A percentile compares a stretch with the other conserved stretches of the same genome.
Evolutionary conservation across 352 stramenopile species (phyloP).

Genomic region (Pilasporangium apinafurcum): DNA sequence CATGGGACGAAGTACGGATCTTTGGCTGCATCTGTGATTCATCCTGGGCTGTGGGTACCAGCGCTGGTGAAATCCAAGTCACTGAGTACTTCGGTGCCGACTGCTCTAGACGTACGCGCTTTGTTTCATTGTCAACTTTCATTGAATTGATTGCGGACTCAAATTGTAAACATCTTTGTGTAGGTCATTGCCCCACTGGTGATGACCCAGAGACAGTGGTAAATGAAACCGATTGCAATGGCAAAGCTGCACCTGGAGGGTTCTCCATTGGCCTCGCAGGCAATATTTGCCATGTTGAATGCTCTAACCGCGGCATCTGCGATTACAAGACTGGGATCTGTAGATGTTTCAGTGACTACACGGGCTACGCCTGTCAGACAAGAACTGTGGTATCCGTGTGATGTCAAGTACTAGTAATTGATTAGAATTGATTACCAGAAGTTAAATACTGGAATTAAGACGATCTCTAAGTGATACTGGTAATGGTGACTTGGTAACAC

Average conservation of each 20-base stretch:
- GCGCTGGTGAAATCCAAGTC: slow-evolving; percentile 62
- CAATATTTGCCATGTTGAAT: slow-evolving; percentile 91
- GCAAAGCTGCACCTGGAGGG: slow-evolving; percentile 29
- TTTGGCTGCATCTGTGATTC: slow-evolving; percentile 89
- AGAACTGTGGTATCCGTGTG: slow-evolving; percentile 18
- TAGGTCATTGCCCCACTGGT: slow-evolving; percentile 76
- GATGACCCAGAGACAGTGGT: slow-evolving; percentile 61
- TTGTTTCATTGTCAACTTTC: background rate
- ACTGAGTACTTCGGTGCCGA: slow-evolving; percentile 87
- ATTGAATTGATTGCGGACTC: background rate
- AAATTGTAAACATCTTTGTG: background rate
- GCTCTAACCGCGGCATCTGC: slow-evolving; percentile 89
- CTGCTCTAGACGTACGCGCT: slow-evolving; percentile 65
- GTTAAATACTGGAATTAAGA: no score
- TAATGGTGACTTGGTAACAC: no score
- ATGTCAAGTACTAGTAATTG: no score
- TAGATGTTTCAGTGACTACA: slow-evolving; percentile 83
- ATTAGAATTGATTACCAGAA: no score
- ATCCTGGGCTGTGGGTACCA: slow-evolving; percentile 74
- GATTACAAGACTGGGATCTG: slow-evolving; percentile 83
- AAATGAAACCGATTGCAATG: slow-evolving; percentile 77
- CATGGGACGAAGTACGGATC: slow-evolving; percentile 90
- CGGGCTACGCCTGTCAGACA: slow-evolving; percentile 46
- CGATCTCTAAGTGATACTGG: no score
- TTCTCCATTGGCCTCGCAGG: slow-evolving; percentile 31